phyloP scores from a whole-genome alignment of 495 filamentous ascomycete species.

The Immersiella caudata region DNA sequence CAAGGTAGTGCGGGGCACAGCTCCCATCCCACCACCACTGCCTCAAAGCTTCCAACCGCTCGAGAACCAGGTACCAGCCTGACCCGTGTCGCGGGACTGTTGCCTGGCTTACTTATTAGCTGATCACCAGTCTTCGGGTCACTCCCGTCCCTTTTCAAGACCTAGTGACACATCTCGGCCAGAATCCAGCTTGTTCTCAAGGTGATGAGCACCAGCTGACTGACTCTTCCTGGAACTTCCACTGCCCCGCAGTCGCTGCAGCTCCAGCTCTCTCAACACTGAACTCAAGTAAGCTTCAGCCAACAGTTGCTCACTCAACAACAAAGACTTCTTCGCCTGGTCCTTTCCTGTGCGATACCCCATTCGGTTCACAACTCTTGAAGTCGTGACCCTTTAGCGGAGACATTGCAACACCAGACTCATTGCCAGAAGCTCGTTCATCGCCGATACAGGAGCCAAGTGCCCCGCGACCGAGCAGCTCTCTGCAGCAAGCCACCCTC shows the following conservation, averaged over 20 bases:
- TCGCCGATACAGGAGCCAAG: neutral
- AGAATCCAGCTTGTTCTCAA: neutral
- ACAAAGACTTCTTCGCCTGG: neutral
- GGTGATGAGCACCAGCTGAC: conserved; percentile 14
- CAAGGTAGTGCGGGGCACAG: conserved; percentile 25
- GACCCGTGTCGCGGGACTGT: conserved; percentile 12
- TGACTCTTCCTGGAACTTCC: conserved; percentile 1
- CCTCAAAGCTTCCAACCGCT: neutral
- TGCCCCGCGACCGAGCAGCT: neutral
- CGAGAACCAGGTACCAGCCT: neutral
- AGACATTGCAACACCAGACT: neutral
- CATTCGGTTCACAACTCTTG: neutral
- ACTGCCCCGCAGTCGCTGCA: neutral
- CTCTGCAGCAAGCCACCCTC: neutral
- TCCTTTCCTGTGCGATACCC: neutral
- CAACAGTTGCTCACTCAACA: neutral
- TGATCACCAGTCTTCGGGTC: conserved; percentile 18
- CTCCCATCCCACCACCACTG: conserved; percentile 13
- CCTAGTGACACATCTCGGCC: neutral
- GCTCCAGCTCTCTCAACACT: neutral
- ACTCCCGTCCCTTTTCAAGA: neutral
- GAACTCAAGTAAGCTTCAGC: neutral
- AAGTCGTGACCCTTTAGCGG: neutral
- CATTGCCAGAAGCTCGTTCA: neutral
- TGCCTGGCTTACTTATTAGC: conserved; percentile 18